Evolutionary conservation across 2,329 filamentous ascomycete genomes (phyloP), one percentile per base, ranked within the genome.

Genomic region (Exophiala spinifera): DNA sequence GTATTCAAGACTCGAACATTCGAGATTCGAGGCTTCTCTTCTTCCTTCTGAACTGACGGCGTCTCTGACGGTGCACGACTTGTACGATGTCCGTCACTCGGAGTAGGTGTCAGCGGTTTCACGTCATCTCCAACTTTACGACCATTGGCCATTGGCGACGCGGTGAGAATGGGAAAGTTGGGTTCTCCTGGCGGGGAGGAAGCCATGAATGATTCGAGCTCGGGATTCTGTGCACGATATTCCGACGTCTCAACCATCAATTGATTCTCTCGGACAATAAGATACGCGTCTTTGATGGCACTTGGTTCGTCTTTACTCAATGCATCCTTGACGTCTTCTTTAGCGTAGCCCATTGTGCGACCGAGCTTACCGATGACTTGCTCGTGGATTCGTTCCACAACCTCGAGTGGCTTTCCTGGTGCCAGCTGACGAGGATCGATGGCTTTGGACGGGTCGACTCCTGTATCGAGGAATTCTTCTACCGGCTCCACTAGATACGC

Each of bases 231-330:
- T 37, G 75, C 74, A 53, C 74, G 72, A 34, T 78, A 77, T 54
- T 84, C 74, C n/a, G 79, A 75, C 53, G 83, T 79, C 82, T 54
- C 60, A 19, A 53, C 49, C 91, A 97, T 97, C 69, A 97, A 82
- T 71, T 96, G 94, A 69, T 97, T 97, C 72, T 99, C 94, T 49
- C 92, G 85, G 21, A 99, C 90, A 70, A 99, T 99, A 74, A 96
- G 86, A 74, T 97, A 99, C 1, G 94, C 94, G 73, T 99, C 94
- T 74, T 99, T 99, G 78, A 99, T 96, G 10, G 94, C 91, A 55
- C 91, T 97, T 11, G 94, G 94, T 70, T 99, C 94, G 49, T 94
- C 85, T 53, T 90, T 91, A 66, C 88, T 87, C 59, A 99, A 77
- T 19, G 94, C 92, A 71, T 97, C 94, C 68, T 96, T 88, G 49